phyloP scores from a whole-genome alignment of 23 red algal genomes.

The Chondrus crispus region DNA sequence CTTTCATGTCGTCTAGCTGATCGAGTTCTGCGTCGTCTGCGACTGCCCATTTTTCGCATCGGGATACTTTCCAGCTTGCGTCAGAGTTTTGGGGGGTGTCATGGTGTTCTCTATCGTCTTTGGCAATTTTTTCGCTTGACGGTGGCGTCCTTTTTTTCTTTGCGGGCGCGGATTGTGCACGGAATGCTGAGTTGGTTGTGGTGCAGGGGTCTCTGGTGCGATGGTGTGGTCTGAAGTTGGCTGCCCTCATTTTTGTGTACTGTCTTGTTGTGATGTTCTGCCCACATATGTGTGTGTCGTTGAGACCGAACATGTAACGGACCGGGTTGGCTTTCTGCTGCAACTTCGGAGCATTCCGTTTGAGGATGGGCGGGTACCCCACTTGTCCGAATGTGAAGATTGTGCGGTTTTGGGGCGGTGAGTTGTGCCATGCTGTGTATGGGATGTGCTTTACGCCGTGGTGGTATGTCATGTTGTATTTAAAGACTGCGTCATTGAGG shows the following conservation, averaged over 20 bases:
- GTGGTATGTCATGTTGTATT: neutral
- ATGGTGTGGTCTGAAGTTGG: conserved; percentile 18
- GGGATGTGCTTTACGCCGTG: neutral
- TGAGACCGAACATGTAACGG: neutral
- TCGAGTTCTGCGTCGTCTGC: neutral
- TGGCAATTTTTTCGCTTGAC: neutral
- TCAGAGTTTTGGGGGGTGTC: neutral
- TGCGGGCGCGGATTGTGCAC: too few species aligned
- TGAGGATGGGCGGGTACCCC: neutral
- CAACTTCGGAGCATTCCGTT: neutral
- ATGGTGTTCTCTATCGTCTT: neutral
- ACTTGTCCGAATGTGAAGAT: neutral
- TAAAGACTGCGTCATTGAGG: neutral
- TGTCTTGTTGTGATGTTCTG: neutral
- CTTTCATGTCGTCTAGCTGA: neutral
- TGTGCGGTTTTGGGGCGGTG: neutral
- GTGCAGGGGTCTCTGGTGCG: neutral
- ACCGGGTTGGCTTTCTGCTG: neutral
- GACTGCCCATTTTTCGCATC: neutral
- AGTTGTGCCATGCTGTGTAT: neutral
- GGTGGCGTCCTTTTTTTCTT: neutral
- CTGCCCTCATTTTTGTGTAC: neutral
- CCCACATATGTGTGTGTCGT: neutral
- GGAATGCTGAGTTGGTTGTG: conserved; percentile 7
- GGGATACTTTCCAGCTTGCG: neutral